A percentile compares a stretch with the other conserved stretches of the same genome.
Evolutionary conservation across 2,329 filamentous ascomycete species (phyloP).

Genomic region (Penicillium sp.): DNA sequence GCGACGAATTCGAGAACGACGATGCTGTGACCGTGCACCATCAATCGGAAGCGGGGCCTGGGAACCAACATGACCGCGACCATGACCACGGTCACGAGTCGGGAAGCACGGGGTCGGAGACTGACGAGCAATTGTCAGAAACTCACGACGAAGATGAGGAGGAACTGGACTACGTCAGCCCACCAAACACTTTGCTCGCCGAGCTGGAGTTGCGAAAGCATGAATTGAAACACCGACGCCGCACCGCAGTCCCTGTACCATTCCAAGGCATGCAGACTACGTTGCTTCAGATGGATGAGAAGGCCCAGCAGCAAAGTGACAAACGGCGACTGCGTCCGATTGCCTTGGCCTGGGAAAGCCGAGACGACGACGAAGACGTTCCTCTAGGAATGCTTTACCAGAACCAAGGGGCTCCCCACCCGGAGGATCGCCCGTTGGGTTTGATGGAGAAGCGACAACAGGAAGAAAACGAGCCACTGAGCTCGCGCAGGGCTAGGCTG

Average conservation of each 20-base stretch:
- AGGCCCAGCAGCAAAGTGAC: conserved; percentile 79
- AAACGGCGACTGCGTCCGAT: conserved; percentile 71
- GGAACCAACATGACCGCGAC: conserved; percentile 14
- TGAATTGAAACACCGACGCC: conserved; percentile 78
- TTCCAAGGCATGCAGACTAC: conserved; percentile 78
- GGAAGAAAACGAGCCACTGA: conserved; percentile 91
- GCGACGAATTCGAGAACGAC: conserved; percentile 1
- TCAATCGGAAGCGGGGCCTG: conserved; percentile 2
- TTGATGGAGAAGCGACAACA: conserved; percentile 69
- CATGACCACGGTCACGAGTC: conserved; percentile 9
- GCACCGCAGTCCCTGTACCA: conserved; percentile 63
- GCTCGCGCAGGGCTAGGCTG: conserved; percentile 72
- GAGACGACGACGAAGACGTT: conserved; percentile 75
- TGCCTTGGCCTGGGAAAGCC: conserved; percentile 83
- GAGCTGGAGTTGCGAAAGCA: conserved; percentile 90
- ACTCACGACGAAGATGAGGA: conserved; percentile 23
- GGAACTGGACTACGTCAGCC: conserved; percentile 59
- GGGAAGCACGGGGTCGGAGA: conserved; percentile 14
- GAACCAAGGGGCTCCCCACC: conserved; percentile 33
- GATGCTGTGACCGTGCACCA: neutral
- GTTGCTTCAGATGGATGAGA: conserved; percentile 83
- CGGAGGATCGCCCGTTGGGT: conserved; percentile 46
- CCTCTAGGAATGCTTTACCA: conserved; percentile 81
- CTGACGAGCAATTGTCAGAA: conserved; percentile 26
- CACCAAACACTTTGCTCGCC: conserved; percentile 86